Base-by-base conservation (phyloP, 306 rosid genomes). In the Prunus salicina region DNA sequence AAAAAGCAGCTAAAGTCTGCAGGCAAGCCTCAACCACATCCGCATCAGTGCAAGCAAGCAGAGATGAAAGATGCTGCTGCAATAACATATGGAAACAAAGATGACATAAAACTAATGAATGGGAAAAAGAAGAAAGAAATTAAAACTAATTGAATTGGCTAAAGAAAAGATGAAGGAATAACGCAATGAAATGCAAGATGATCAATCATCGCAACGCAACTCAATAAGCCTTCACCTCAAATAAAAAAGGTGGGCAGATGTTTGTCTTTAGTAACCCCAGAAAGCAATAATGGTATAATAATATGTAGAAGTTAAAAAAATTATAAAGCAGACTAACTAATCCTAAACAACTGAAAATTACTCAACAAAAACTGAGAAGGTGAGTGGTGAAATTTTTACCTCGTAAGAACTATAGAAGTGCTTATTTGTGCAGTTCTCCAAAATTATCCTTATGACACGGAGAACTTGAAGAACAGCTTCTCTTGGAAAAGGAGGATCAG, bases 41-140 rank as follows among this genome's bases (percentile, higher is more conserved):
- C 6, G 98, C 89, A 81, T 96, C 98, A 14, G 97, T 92, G 73
- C 97, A 96, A 68, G 97, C 93, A 84, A 96, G 99, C 88, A 96
- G 85, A 46, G 92, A 88, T 25, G 98, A 92, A 78, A 96, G 93
- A 86, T 96, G 98, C 88, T 96, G 99, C 99, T 92, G 99, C 88
- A 87, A 75, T 82, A 68, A 74, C 55, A 88, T 57, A 82, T 50
- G 68, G 71, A 76, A 85, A 27, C 53, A 76, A 69, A 67, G 65
- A 38, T 38, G 43, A 24, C 32, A 46, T 76, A 34, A 47, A 43
- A 76, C 66, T 66, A 64, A 72, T 60, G 74, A 52, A 41, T 69
- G 47, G 74, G 46, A 24, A 57, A 55, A 16, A 69, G 10, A 76
- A 67, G 20, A 73, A 71, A 65, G 38, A 27, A 12, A 20, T 62